phyloP scores from a whole-genome alignment of 345 rosid genomes.

The Punica granatum region DNA sequence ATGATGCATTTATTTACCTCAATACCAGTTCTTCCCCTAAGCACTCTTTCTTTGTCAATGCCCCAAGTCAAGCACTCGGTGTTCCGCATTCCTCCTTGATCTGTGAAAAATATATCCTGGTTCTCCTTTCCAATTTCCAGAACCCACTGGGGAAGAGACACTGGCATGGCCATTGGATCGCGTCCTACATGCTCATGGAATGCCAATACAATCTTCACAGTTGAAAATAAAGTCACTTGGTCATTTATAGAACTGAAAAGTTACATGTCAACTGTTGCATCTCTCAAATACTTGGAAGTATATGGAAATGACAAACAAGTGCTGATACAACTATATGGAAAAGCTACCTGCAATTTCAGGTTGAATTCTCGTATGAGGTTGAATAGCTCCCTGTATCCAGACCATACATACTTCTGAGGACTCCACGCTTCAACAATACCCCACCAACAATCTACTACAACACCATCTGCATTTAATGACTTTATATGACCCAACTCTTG shows the following conservation, averaged over 20 bases:
- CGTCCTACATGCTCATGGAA: constrained; percentile 81
- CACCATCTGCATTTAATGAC: constrained; percentile 74
- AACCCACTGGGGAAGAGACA: constrained; percentile 92
- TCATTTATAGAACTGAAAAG: not conserved
- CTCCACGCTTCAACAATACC: constrained; percentile 91
- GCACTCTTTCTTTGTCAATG: constrained; percentile 78
- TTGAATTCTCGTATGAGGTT: constrained; percentile 68
- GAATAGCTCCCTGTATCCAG: constrained; percentile 85
- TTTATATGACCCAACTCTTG: constrained; percentile 71
- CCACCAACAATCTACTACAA: constrained; percentile 94
- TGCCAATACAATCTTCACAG: constrained; percentile 82
- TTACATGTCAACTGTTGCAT: not conserved
- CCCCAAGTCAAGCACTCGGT: constrained; percentile 89
- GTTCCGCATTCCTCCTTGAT: constrained; percentile 78
- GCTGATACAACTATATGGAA: not conserved
- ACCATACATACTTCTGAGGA: constrained; percentile 89
- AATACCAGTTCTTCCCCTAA: constrained; percentile 84
- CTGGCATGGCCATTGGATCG: constrained; percentile 39
- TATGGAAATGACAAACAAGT: not conserved
- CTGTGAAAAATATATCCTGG: constrained; percentile 83
- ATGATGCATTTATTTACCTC: constrained; percentile 45
- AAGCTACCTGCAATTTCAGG: constrained; percentile 68
- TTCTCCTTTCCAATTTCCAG: constrained; percentile 84
- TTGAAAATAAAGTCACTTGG: not conserved
- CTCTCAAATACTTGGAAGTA: not conserved